Base-by-base conservation (phyloP, 2,329 filamentous ascomycete genomes). In the Xylaria sp. region DNA sequence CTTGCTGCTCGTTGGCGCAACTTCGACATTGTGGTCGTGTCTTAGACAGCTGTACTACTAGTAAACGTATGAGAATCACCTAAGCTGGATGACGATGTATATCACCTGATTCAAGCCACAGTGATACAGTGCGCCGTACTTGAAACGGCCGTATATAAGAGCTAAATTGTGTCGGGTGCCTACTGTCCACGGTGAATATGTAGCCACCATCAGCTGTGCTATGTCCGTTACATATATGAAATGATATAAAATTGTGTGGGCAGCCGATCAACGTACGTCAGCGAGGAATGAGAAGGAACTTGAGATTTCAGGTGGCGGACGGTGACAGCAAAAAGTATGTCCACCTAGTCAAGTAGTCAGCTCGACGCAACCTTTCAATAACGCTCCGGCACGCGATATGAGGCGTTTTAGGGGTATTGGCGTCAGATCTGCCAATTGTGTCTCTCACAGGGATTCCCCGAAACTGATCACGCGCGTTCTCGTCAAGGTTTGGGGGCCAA, bases 391-490 rank as follows among this genome's bases (percentile, higher is more conserved):
- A 68, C 55, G 44, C 48, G 37, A 20, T 20, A 5, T 34, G 56
- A 57, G 44, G 62, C 46, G 18, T 55, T 66, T 59, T 62, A 62
- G 62, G 65, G 58, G 37, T 68, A 57, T 60, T 25, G 65, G 69
- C 69, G 67, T 41, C 57, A 59, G 59, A 66, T 68, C 67, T 65
- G 52, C 68, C 65, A 70, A 70, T 69, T n/a, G 32, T 39, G 50
- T 63, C 39, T 58, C 28, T 41, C 54, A 54, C 52, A 61, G 59
- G 60, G 67, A 54, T 67, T 51, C 60, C 58, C 62, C 61, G 58
- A 69, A 39, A 67, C 60, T 60, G 70, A 72, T 70, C 70, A 72
- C 70, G 64, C 65, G 68, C 61, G 59, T 63, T 63, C 64, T 65
- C 56, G 55, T 62, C 41, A 52, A 64, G 44, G 18, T 23, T 64